phyloP scores from a whole-genome alignment of 2,329 filamentous ascomycete genomes.

The Xylariaceae sp. region DNA sequence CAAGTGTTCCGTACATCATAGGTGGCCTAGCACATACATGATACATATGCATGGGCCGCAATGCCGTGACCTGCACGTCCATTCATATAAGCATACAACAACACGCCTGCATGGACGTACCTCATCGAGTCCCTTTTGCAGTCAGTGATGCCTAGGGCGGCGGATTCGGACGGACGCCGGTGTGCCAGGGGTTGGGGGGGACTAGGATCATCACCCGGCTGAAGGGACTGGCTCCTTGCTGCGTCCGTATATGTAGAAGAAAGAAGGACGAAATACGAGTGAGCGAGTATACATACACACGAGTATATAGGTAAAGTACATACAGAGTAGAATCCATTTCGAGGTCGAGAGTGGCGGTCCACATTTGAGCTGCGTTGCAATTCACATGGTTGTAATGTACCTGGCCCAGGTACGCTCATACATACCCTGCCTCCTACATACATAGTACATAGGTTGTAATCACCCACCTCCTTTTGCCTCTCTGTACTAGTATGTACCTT shows the following conservation, averaged over 20 bases:
- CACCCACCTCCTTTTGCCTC: not conserved
- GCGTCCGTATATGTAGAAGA: constrained; percentile 8
- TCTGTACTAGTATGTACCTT: constrained; percentile 3
- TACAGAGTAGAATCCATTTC: constrained; percentile 14
- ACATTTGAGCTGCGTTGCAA: constrained; percentile 21
- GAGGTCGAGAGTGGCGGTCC: constrained; percentile 18
- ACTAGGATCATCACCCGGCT: constrained; percentile 17
- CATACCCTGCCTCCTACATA: not conserved
- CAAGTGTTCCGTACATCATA: constrained; percentile 27
- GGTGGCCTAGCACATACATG: constrained; percentile 31
- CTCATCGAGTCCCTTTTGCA: constrained; percentile 6
- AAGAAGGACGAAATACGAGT: constrained; percentile 7
- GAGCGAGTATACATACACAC: constrained; percentile 9
- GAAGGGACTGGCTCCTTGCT: constrained; percentile 19
- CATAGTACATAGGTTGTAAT: not conserved
- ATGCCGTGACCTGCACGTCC: constrained; percentile 34
- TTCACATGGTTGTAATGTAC: constrained; percentile 4
- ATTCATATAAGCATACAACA: constrained; percentile 21
- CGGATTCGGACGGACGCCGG: constrained; percentile 22
- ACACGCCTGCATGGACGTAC: constrained; percentile 12
- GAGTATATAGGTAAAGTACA: constrained; percentile 6
- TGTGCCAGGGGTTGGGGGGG: constrained; percentile 22
- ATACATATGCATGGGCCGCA: constrained; percentile 32
- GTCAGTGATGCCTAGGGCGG: constrained; percentile 19
- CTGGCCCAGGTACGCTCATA: not conserved